Base-by-base conservation (phyloP, 805 yeast genomes). In the Saccharomyces eubayanus region DNA sequence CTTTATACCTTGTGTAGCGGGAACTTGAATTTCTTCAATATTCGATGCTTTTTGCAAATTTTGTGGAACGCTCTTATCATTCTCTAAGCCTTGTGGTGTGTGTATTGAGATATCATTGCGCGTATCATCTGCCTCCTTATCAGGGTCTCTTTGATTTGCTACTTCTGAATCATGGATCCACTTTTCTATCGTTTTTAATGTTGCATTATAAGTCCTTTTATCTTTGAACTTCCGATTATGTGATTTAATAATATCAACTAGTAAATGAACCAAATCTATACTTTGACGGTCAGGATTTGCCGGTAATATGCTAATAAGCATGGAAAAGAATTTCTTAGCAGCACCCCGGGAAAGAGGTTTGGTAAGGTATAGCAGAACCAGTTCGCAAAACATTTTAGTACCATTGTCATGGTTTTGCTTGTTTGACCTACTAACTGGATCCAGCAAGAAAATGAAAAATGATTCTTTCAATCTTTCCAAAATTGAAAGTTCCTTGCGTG, bases 11-110 rank as follows among this genome's bases (percentile, higher is more conserved):
- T 57, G 59, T 2, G 59, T 57, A 6, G 53, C 56, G n/a, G 52
- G 52, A 9, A 57, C 55, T 48, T 57, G 58, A 21, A 57, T 41
- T 14, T 57, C 59, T 11, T 40, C 53, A 40, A 5, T n/a, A 50
- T 43, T 29, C 30, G 10, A 14, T 28, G 3, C 31, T 21, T 27
- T 31, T 9, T 14, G 47, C 16, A 31, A 47, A 20, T 41, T 29
- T 43, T 28, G 30, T 12, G 41, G 29, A 47, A 28, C 29, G n/a
- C 14, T 43, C 21, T 36, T 36, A 16, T 36, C 43, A 11, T 5
- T n/a, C 20, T n/a, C 21, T 28, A 45, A 45, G 24, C n/a, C 40
- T 6, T 28, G 12, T 28, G 49, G 40, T 2, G 20, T 14, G 16
- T 21, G 9, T 12, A 28, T 47, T 11, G 49, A 28, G 27, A 16